Evolutionary conservation across 2,329 filamentous ascomycete species (phyloP), one percentile per base, ranked within the genome.

Genomic region (Alternaria consortialis): DNA sequence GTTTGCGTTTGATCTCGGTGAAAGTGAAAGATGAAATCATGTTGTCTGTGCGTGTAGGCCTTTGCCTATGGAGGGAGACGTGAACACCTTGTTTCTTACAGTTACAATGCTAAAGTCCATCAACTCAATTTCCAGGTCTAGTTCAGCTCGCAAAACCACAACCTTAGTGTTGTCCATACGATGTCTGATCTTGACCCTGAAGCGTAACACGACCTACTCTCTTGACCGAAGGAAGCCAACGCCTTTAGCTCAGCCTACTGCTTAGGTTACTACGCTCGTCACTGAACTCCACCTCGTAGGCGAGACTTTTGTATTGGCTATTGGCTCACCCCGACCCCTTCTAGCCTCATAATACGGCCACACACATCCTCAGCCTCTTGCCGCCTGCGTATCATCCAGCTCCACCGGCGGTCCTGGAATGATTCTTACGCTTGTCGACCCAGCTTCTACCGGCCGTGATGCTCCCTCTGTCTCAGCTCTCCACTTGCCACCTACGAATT

Each of bases 11-110:
- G 36, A 9, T 4, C 5, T 11, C 7, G 2, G 23, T 52, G 9
- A 52, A 23, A 52, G 50, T 27, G 50, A 52, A 52, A 39, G 50
- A 27, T 40, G 23, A 52, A 36, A 23, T 40, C 36, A 20, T 5
- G 29, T 11, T 37, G n/a, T 40, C 15, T n/a, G 36, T 6, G 39
- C 4, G 25, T 11, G 23, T 39, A 6, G 5, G 3, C 9, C 20
- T n/a, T 39, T 29, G 11, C 15, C 7, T 9, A 13, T 8, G 8
- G n/a, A 39, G 7, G 7, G n/a, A 7, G 8, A n/a, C 8, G 36
- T 17, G n/a, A 17, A 17, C 27, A 29, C n/a, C n/a, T 7, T 17
- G n/a, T 4, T 17, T 39, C 36, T 39, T 20, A 40, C 5, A 4
- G 3, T 40, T 20, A 11, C 8, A 7, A 12, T 11, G 7, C 8